Conservation (phyloP, 2,329 filamentous ascomycete species). For the Balansia obtecta region DNA sequence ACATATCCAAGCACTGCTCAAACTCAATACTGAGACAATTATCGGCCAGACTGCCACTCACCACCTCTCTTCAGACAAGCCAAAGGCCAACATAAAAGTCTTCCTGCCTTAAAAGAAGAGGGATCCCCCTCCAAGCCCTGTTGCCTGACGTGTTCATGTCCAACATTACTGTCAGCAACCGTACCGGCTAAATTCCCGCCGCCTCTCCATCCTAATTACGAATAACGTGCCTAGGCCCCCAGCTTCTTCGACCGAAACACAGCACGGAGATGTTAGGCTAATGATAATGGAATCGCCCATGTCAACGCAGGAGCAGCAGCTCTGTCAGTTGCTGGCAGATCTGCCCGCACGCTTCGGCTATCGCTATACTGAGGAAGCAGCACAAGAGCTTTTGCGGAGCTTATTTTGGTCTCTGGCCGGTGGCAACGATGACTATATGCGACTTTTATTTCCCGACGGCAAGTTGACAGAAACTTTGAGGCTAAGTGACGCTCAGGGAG, state of each 20-base stretch:
- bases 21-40: not conserved
- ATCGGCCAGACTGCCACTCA: not conserved
- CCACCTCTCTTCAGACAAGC: not conserved
- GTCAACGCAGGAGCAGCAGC: constrained; percentile 63
- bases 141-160: constrained; percentile 2
- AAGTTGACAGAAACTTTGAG: constrained; percentile 55
- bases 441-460: constrained; percentile 71
- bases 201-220: constrained; percentile 1
- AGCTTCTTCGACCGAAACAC: not conserved
- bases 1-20: no score
- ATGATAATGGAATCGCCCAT: constrained; percentile 39
- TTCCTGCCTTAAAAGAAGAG: not conserved
- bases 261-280: constrained; percentile 14
- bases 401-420: constrained; percentile 83
- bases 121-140: not conserved
- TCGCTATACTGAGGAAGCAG: constrained; percentile 62
- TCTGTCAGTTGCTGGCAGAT: constrained; percentile 70
- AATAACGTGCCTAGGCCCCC: not conserved
- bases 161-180: not conserved
- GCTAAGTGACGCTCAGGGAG: constrained; percentile 76
- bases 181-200: constrained; percentile 8
- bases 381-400: constrained; percentile 58
- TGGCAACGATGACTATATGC: constrained; percentile 60
- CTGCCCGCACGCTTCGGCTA: constrained; percentile 63
- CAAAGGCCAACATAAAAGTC: not conserved